phyloP scores from a whole-genome alignment of 116 monocot genomes.

The Posidonia oceanica region DNA sequence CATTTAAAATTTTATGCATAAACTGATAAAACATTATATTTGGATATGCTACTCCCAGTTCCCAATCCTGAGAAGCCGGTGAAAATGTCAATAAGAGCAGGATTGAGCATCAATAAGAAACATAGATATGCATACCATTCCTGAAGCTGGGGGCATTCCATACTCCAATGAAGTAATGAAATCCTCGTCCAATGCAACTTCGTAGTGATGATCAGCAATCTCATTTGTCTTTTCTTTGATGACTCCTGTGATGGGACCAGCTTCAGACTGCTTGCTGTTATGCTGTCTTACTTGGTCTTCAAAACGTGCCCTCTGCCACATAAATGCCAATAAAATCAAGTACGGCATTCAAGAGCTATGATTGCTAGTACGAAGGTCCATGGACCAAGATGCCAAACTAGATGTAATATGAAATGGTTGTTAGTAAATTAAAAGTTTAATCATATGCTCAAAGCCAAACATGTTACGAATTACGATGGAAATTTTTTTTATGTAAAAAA shows the following conservation, averaged over 20 bases:
- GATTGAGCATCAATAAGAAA: background rate
- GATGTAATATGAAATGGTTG: no score
- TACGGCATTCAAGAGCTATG: no score
- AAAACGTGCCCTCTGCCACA: constrained; percentile 60
- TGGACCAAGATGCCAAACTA: background rate
- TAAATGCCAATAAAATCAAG: background rate
- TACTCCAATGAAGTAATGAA: constrained; percentile 87
- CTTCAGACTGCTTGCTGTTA: constrained; percentile 48
- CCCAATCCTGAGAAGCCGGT: no score
- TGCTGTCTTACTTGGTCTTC: constrained; percentile 80
- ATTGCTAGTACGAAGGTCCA: no score
- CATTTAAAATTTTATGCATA: no score
- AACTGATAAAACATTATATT: no score
- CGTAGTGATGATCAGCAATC: constrained; percentile 57
- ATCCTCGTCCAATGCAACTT: constrained; percentile 83
- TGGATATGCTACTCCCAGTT: no score
- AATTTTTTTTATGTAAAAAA: no score
- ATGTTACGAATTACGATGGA: no score
- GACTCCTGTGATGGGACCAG: constrained; percentile 8
- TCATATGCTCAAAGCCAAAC: no score
- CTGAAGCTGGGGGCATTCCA: constrained; percentile 99
- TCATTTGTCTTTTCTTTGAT: constrained; percentile 29
- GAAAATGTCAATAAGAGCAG: background rate
- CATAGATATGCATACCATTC: constrained; percentile 61
- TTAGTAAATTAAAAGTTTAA: no score